Percentiles rank a stretch among this genome's conserved stretches.
Evolutionary conservation across 805 yeast genomes (phyloP).

Genomic region (Candida pini): DNA sequence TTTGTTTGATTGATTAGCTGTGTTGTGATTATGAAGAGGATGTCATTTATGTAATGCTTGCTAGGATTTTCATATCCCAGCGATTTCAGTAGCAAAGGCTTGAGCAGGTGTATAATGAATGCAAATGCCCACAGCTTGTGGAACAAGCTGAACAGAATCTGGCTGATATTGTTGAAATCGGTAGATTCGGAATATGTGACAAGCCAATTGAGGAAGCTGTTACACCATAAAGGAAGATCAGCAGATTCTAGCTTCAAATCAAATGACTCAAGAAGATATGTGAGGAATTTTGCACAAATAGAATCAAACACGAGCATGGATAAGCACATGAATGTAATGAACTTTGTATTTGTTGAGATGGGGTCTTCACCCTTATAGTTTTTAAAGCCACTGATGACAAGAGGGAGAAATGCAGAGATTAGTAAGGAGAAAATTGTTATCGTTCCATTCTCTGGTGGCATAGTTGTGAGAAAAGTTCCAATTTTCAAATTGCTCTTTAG

Average conservation of each 20-base stretch:
- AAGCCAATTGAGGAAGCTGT: conserved; percentile 23
- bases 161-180: conserved; percentile 23
- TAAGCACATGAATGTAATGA: conserved; percentile 38
- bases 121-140: conserved; percentile 18
- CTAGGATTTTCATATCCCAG: neutral
- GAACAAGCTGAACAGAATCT: conserved; percentile 16
- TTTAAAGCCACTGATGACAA: conserved; percentile 3
- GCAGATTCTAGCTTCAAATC: conserved; percentile 13
- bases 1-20: conserved; percentile 52
- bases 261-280: conserved; percentile 23
- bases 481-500: conserved; percentile 43
- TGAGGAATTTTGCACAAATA: conserved; percentile 19
- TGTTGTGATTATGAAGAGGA: conserved; percentile 32
- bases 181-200: conserved; percentile 26
- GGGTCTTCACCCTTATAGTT: neutral
- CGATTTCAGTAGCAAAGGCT: conserved; percentile 11
- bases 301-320: conserved; percentile 38
- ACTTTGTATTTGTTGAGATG: conserved; percentile 4
- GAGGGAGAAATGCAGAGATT: conserved; percentile 12
- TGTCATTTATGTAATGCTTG: conserved; percentile 28
- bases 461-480: conserved; percentile 34
- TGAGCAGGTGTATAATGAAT: conserved; percentile 8
- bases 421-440: conserved; percentile 13
- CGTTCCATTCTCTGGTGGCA: conserved; percentile 20
- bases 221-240: conserved; percentile 21